Evolutionary conservation across 164 flowering plant genomes (phyloP).

Genomic region (Magnolia officinalis): DNA sequence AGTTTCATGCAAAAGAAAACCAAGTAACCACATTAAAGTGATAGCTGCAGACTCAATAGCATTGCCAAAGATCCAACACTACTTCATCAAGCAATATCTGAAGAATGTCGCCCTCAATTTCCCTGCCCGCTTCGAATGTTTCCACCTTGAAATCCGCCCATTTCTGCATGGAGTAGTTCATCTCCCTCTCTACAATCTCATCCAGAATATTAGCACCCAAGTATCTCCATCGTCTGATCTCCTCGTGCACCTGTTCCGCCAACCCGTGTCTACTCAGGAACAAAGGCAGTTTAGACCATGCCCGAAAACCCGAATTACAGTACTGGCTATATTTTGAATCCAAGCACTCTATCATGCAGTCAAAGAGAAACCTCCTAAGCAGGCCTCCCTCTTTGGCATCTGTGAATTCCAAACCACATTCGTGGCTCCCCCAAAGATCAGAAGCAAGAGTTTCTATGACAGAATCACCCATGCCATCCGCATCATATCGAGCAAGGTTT

Average conservation of each 20-base stretch:
- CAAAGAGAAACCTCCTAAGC: conserved; percentile 54
- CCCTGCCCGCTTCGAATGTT: conserved; percentile 42
- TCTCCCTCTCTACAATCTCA: conserved; percentile 67
- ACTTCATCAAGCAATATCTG: conserved; percentile 57
- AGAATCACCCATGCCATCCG: conserved; percentile 20
- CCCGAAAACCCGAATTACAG: conserved; percentile 30
- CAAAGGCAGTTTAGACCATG: conserved; percentile 38
- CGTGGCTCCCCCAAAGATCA: conserved; percentile 28
- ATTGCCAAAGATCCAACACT: conserved; percentile 38
- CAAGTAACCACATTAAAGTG: too few relatives aligned
- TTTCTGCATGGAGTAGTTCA: conserved; percentile 55
- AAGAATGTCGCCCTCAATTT: conserved; percentile 42
- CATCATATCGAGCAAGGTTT: conserved; percentile 11
- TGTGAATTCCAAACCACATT: conserved; percentile 24
- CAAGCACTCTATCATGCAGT: conserved; percentile 53
- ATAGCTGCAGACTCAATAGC: neutral
- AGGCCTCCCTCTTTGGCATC: conserved; percentile 32
- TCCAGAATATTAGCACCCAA: conserved; percentile 49
- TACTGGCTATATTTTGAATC: conserved; percentile 37
- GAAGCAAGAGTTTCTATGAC: conserved; percentile 44
- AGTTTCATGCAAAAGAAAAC: too few relatives aligned
- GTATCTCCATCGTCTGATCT: conserved; percentile 44
- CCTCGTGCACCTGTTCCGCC: conserved; percentile 38
- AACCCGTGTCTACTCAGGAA: conserved; percentile 26
- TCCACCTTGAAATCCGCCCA: conserved; percentile 73